Conservation (phyloP, 2,329 filamentous ascomycete species). For the Aspergillus clavatus region DNA sequence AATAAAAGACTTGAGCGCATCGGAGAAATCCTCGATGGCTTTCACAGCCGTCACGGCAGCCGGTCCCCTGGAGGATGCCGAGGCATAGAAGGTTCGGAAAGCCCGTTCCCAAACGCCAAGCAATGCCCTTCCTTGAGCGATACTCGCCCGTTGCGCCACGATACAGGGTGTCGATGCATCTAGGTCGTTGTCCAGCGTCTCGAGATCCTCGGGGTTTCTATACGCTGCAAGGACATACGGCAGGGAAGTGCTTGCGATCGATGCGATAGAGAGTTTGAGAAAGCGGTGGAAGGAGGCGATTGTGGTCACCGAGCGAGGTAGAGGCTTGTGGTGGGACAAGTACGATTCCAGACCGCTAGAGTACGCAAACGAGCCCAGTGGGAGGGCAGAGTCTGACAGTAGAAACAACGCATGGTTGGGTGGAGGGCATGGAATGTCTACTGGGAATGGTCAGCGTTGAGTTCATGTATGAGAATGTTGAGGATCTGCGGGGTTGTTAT, state of each 20-base stretch:
- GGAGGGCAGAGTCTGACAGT: conserved; percentile 60
- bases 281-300: conserved; percentile 50
- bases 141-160: conserved; percentile 57
- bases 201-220: conserved; percentile 45
- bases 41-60: conserved; percentile 19
- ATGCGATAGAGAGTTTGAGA: conserved; percentile 52
- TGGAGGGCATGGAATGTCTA: conserved; percentile 8
- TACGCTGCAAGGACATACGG: conserved; percentile 57
- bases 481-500: background rate
- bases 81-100: conserved; percentile 37
- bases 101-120: conserved; percentile 57
- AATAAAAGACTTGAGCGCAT: conserved; percentile 32
- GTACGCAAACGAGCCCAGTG: conserved; percentile 62
- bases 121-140: conserved; percentile 57
- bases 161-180: conserved; percentile 60
- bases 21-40: conserved; percentile 36
- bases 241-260: conserved; percentile 55
- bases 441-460: background rate
- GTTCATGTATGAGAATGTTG: background rate
- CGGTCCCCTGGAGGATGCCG: conserved; percentile 9
- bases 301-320: conserved; percentile 28
- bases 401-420: conserved; percentile 54
- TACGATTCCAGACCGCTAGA: conserved; percentile 61
- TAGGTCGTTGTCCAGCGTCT: conserved; percentile 57
- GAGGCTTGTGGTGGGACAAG: conserved; percentile 51